phyloP scores from a whole-genome alignment of 371 early-diverging fungal genomes.

The Parasitella parasitica region DNA sequence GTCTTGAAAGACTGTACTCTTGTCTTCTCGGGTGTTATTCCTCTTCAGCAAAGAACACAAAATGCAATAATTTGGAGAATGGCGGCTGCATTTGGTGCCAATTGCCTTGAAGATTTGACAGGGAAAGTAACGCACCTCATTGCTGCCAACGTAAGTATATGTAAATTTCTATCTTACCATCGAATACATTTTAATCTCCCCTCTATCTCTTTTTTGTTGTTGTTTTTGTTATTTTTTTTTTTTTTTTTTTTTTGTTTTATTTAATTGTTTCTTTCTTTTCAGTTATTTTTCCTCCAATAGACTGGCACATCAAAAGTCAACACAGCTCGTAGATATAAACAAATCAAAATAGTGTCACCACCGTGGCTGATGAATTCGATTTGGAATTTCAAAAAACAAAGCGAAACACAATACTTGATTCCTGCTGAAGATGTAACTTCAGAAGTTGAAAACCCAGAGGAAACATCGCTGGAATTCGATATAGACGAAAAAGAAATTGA shows the following conservation, averaged over 20 bases:
- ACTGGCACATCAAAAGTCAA: constrained; percentile 62
- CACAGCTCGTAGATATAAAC: constrained; percentile 40
- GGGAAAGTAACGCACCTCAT: constrained; percentile 74
- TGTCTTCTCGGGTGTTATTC: constrained; percentile 63
- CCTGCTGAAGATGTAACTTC: constrained; percentile 4
- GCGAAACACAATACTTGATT: constrained; percentile 51
- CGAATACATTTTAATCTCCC: too few relatives aligned
- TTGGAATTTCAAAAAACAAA: constrained; percentile 53
- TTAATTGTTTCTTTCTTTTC: too few relatives aligned
- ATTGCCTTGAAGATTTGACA: constrained; percentile 54
- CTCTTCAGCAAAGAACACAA: constrained; percentile 41
- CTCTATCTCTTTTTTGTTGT: too few relatives aligned
- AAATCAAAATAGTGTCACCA: constrained; percentile 54
- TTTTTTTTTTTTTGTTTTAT: too few relatives aligned
- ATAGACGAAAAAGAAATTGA: constrained; percentile 50
- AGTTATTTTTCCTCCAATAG: constrained; percentile 19
- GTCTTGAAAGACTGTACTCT: constrained; percentile 47
- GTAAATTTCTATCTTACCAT: too few relatives aligned
- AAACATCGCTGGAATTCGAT: constrained; percentile 35
- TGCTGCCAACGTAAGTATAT: constrained; percentile 64
- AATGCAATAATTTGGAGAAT: constrained; percentile 68
- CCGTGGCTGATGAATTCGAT: constrained; percentile 65
- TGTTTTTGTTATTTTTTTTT: not conserved
- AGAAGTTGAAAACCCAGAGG: constrained; percentile 44
- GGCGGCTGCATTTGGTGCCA: constrained; percentile 71